Evolutionary conservation across 148 eudicot genomes (phyloP), one percentile per base, ranked within the genome.

Genomic region (Polygonum aviculare): DNA sequence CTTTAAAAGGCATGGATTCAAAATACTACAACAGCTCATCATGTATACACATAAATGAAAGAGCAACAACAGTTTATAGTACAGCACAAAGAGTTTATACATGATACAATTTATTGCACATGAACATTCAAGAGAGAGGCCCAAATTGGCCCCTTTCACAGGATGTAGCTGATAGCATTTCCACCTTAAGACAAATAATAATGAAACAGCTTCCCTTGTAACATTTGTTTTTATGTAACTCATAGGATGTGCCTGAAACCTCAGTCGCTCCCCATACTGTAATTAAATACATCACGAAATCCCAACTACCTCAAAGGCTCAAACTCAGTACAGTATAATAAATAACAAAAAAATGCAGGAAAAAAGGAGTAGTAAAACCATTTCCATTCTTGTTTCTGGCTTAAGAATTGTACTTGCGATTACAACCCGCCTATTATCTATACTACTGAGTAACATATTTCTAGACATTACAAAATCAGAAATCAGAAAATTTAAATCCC

Each of bases 351-450:
- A 12, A 38, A 21, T 38, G 59, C 72, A 72, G 0, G 19, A 14
- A 60, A 5, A 76, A 26, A 26, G 1, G 31, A 26, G 31, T 26
- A 26, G n/a, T n/a, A 16, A 22, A 21, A 72, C 91, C 76, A 88
- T 86, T 90, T 87, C 88, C 88, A 87, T 15, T 79, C 84, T 88
- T 87, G 88, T 90, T 88, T 91, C 87, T 70, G 83, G 79, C 18
- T 69, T 65, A 16, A 39, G 31, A 72, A 72, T 21, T 72, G 54
- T n/a, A 72, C 51, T 72, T 26, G 35, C 75, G 21, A 44, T 41
- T 72, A 21, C 75, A 41, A 26, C 31, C 21, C 21, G 3, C 36
- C 33, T 31, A 72, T 41, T 72, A 72, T 3, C 2, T 69, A 36
- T 69, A 26, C 41, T 57, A 69, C 49, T 70, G 31, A 26, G 36